Percentiles rank a stretch among this genome's conserved stretches.
Conservation (phyloP, 176 grass and related monocot species). For the Carex parvula region DNA sequence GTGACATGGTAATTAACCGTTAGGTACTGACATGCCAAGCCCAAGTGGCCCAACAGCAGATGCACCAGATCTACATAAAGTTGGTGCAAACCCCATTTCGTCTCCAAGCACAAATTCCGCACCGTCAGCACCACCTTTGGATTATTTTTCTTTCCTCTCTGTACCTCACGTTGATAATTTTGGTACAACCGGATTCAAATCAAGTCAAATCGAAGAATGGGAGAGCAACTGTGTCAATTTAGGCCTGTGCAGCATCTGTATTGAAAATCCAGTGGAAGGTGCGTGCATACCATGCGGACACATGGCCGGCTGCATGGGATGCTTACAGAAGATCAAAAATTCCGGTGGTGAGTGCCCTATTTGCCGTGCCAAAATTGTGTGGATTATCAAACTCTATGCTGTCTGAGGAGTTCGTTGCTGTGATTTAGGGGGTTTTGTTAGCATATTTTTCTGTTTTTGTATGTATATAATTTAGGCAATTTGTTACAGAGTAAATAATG, state of each 20-base stretch:
- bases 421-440: background rate
- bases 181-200: background rate
- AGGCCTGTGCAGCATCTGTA: constrained; percentile 25
- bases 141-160: background rate
- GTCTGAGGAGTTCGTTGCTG: background rate
- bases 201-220: background rate
- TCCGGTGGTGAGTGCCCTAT: constrained; percentile 7
- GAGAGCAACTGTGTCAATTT: background rate
- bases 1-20: background rate
- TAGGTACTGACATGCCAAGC: background rate
- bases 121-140: constrained; percentile 4
- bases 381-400: constrained; percentile 26
- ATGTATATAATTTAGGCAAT: background rate
- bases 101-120: background rate
- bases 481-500: background rate
- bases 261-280: constrained; percentile 6
- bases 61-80: background rate
- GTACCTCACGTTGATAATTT: background rate
- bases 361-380: constrained; percentile 16
- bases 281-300: constrained; percentile 34
- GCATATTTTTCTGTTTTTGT: background rate
- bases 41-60: background rate
- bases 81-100: background rate
- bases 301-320: constrained; percentile 21
- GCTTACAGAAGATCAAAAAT: constrained; percentile 26